Base-by-base conservation (phyloP, 2,329 filamentous ascomycete species). In the Scedosporium dehoogii region DNA sequence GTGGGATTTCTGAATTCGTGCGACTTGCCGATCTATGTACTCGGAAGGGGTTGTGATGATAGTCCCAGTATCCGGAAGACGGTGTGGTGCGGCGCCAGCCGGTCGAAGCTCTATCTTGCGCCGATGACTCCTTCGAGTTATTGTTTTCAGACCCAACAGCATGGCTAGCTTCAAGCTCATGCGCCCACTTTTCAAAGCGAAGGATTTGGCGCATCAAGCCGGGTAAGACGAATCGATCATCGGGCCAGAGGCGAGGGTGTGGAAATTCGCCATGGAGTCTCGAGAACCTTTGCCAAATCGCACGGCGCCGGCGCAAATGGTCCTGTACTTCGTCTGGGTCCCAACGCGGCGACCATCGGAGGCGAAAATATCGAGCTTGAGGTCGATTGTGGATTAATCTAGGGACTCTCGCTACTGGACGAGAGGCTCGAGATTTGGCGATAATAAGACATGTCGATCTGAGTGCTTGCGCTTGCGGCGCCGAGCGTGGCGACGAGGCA, bases 301-400 rank as follows among this genome's bases (percentile, higher is more conserved):
- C 59, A 10, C 44, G 59, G 14, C 51, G 21, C 3, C 33, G 59
- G 6, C 59, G 59, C 46, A n/a, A 41, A 25, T 53, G 27, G 4
- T 58, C 27, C 14, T 14, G 16, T 18, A 41, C 1, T 18, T 58
- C 21, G 21, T 60, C 59, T 18, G 44, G 44, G 44, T 53, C 59
- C 59, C 59, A 60, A 7, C 21, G 25, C 23, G 59, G 33, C n/a
- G 59, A 53, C 59, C 59, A 60, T 6, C 59, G 25, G 44, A 51
- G 21, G 59, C 59, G 59, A 42, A 51, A 18, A 33, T 25, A 29
- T 23, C 59, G 59, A 7, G 23, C 12, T 21, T 60, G 58, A 18
- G 48, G 44, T 9, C 41, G 58, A n/a, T 23, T 27, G 41, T 23
- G 41, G 9, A 10, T 10, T 7, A 23, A 38, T n/a, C 18, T 48